phyloP scores from a whole-genome alignment of 345 rosid genomes.

The Clarkia xantiana region DNA sequence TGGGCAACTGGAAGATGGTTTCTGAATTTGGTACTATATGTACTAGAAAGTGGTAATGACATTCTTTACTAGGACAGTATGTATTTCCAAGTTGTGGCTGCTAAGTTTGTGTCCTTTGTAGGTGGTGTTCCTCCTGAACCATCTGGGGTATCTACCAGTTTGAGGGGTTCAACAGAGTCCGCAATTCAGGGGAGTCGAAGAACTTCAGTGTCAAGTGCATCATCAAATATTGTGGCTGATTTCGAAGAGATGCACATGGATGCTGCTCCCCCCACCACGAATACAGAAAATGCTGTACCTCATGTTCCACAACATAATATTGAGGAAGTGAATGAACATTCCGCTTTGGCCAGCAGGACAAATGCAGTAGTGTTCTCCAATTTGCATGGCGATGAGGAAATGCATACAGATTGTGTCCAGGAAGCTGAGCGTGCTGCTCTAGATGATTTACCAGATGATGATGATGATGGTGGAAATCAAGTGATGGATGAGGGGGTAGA shows the following conservation, averaged over 20 bases:
- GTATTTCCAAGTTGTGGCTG: background rate
- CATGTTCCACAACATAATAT: background rate
- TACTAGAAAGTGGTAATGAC: too few species aligned
- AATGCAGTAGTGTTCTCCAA: background rate
- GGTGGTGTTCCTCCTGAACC: conserved; percentile 25
- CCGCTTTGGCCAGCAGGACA: background rate
- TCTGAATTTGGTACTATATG: too few species aligned
- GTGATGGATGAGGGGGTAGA: conserved; percentile 24
- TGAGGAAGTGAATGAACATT: conserved; percentile 1
- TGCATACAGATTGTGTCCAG: background rate
- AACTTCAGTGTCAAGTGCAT: conserved; percentile 6
- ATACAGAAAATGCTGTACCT: background rate
- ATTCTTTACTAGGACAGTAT: too few species aligned
- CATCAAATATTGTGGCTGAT: conserved; percentile 8
- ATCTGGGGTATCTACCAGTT: conserved; percentile 16
- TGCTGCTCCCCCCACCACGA: background rate
- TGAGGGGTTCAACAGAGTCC: conserved; percentile 20
- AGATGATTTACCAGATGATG: conserved; percentile 22
- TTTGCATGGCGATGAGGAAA: conserved; percentile 4
- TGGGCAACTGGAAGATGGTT: too few species aligned
- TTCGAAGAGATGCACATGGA: conserved; percentile 13
- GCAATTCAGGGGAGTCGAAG: conserved; percentile 13
- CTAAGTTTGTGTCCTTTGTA: conserved; percentile 2
- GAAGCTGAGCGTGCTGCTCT: conserved; percentile 19
- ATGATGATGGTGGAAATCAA: conserved; percentile 25